phyloP scores from a whole-genome alignment of 345 rosid species.

The Sonneratia alba region DNA sequence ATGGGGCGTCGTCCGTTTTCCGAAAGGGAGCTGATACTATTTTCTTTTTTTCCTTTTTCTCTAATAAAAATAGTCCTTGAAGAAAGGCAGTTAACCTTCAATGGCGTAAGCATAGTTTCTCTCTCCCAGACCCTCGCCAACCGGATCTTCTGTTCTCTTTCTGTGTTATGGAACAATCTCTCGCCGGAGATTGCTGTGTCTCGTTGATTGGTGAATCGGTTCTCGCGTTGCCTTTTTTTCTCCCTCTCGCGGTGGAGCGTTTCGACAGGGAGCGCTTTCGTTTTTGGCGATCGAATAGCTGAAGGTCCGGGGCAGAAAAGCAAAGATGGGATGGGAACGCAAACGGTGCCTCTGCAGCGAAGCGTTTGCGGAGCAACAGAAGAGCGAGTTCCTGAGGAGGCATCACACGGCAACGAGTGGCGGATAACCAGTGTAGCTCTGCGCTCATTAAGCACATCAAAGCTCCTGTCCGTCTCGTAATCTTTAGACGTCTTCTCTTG shows the following conservation, averaged over 20 bases:
- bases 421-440: constrained; percentile 71
- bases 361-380: constrained; percentile 15
- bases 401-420: constrained; percentile 54
- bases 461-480: constrained; percentile 92
- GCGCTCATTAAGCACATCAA: constrained; percentile 73
- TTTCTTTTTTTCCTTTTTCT: too few species aligned
- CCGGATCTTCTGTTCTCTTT: neutral
- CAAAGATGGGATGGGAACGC: constrained; percentile 23
- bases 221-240: neutral
- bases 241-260: neutral
- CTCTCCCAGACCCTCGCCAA: neutral
- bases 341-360: constrained; percentile 9
- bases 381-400: constrained; percentile 44
- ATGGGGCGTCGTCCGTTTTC: neutral
- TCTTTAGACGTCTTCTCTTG: too few species aligned
- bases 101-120: constrained; percentile 1
- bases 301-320: constrained; percentile 6
- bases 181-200: neutral
- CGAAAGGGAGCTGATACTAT: neutral
- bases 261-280: neutral
- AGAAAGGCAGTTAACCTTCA: neutral
- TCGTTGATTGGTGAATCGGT: neutral
- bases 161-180: neutral
- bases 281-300: neutral
- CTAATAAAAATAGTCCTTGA: too few species aligned